Conservation (phyloP, 2,329 filamentous ascomycete genomes). For the Colletotrichum neosansevieriae region DNA sequence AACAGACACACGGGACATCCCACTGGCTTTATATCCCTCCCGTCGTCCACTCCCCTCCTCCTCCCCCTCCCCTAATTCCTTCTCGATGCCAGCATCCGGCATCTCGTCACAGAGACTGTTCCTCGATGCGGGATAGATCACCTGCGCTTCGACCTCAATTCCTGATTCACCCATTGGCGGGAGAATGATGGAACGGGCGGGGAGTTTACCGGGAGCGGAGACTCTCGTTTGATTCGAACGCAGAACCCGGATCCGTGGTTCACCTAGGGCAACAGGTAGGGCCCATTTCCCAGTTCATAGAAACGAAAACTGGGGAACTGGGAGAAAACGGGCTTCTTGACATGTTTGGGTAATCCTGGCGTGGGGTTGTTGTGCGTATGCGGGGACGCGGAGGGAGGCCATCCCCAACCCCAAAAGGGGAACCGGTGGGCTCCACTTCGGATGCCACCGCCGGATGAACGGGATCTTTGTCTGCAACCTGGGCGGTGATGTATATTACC, state of each 20-base stretch:
- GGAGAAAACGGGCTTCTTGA: background rate
- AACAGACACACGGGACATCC: background rate
- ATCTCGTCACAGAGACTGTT: background rate
- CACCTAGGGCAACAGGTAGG: background rate
- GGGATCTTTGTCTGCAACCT: background rate
- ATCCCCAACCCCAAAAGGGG: slow-evolving; percentile 37
- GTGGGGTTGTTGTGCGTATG: slow-evolving; percentile 15
- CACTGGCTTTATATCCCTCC: slow-evolving; percentile 8
- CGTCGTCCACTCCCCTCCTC: too few relatives aligned
- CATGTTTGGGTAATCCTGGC: background rate
- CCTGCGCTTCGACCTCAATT: background rate
- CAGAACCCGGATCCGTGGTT: slow-evolving; percentile 20
- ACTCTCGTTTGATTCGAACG: slow-evolving; percentile 6
- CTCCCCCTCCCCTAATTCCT: background rate
- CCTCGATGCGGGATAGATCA: background rate
- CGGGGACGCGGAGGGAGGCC: slow-evolving; percentile 40
- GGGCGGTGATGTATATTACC: too few relatives aligned
- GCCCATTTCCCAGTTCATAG: too few relatives aligned
- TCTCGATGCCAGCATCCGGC: background rate
- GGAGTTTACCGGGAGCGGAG: background rate
- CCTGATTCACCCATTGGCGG: slow-evolving; percentile 17
- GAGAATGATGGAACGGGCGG: slow-evolving; percentile 14
- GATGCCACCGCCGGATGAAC: slow-evolving; percentile 33
- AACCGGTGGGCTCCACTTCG: slow-evolving; percentile 8
- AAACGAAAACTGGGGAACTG: background rate